Base-by-base conservation (phyloP, 768 basidiomycete genomes). In the Coprinopsis sp. region DNA sequence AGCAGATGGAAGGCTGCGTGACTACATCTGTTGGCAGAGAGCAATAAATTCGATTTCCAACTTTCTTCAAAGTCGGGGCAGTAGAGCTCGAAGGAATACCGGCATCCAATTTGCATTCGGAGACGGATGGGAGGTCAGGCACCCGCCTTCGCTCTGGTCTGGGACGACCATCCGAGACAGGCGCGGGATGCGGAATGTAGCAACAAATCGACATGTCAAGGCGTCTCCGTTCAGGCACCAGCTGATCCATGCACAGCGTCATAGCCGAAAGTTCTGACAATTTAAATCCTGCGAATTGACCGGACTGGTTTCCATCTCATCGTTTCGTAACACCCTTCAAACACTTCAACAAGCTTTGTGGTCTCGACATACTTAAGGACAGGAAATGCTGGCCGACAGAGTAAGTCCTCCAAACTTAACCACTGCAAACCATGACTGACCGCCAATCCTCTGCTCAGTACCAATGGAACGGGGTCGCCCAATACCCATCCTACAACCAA, bases 151-250 rank as follows among this genome's bases (percentile, higher is more conserved):
- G n/a, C 44, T 44, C 41, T 27, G 21, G 14, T n/a, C 14, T 13
- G n/a, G 30, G 38, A 19, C 44, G 46, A 43, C n/a, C n/a, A 37
- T 44, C 48, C 48, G 48, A 49, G 41, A 40, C 25, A 44, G 48
- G 29, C 48, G 33, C 48, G 48, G 48, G 33, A 37, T 42, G 41
- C 48, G 48, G 48, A 25, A 44, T 33, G 30, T 44, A 37, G 42
- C 48, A 37, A 44, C 34, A 38, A 37, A 37, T 37, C 42, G 34
- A 47, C 33, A 44, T 49, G 34, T 49, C 48, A 49, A 49, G 18
- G 41, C 41, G 43, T 38, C 49, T 51, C 37, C 41, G 48, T 37
- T 51, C 54, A 57, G 58, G 55, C 52, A 55, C 56, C 42, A 50
- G 46, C 31, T 34, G 37, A 48, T 50, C 33, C 48, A 33, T 53